These are phyloP conservation scores for Podaxis carcinomalis DNA, from an alignment of 768 basidiomycete genomes.

Conservation along the genomic window DNA sequence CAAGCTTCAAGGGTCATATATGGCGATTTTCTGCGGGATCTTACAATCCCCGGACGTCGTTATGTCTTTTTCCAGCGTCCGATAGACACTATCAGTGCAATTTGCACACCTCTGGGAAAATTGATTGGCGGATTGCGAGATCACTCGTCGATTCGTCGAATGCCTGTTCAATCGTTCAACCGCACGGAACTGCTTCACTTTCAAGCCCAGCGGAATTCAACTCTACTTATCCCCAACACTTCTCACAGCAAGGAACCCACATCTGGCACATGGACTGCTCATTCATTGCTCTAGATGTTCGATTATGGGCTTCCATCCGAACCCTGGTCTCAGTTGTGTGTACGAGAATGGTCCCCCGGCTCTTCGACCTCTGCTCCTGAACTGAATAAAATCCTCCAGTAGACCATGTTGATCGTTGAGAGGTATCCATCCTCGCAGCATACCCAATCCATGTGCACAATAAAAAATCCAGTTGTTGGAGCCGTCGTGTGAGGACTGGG, in stretches of 20 bases:
- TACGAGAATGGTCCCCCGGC: neutral
- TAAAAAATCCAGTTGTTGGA: neutral
- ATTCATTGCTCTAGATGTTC: neutral
- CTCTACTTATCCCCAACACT: neutral
- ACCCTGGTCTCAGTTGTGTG: neutral
- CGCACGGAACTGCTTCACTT: neutral
- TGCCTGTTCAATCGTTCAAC: neutral
- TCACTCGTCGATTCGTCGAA: neutral
- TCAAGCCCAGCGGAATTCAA: neutral
- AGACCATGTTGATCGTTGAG: neutral
- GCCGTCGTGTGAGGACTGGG: neutral
- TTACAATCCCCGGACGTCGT: neutral
- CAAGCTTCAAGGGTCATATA: neutral
- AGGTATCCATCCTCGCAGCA: neutral
- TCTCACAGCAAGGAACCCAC: neutral
- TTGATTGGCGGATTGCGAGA: neutral
- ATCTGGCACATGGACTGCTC: neutral
- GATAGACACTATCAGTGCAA: neutral
- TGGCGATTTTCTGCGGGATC: neutral
- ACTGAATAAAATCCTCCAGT: neutral
- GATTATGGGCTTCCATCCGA: neutral
- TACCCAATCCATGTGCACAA: neutral
- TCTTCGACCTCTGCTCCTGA: neutral
- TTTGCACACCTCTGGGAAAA: neutral
- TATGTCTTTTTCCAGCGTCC: neutral